Base-by-base conservation (phyloP, 768 basidiomycete genomes). In the Tubosaeta sp. region DNA sequence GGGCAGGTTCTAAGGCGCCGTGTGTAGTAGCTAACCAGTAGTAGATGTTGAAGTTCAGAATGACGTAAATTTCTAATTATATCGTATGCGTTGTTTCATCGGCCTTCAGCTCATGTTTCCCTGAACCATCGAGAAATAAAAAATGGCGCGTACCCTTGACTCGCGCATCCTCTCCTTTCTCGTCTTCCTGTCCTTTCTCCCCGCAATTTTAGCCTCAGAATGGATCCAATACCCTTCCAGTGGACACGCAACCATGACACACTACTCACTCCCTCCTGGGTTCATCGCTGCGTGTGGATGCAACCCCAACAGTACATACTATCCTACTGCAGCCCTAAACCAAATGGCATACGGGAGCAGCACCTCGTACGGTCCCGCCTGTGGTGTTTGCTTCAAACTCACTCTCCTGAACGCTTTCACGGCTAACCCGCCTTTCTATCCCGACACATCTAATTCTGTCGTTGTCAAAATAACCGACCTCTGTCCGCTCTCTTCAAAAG, bases 311-410 rank as follows among this genome's bases (percentile, higher is more conserved):
- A 85, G 83, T 55, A 84, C 82, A 27, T 62, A 70, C 46, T 89
- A 84, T 59, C 89, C 90, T 6, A 92, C 89, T 1, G 90, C 85
- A 10, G 90, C 90, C 9, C 68, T 92, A 53, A 88, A 76, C 52
- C 84, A 90, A 61, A 82, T 86, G 76, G 90, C 90, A 1, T 92
- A 78, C 57, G 88, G 90, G 0, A 88, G 85, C 63, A 83, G 80
- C 51, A 75, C 72, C n/a, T 76, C 77, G 12, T 91, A 82, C 60
- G 88, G 88, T 13, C 84, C 87, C 32, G 78, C 75, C 4, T 91
- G 88, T 62, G 90, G 90, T 26, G 77, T 75, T 48, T 92, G 90
- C 75, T 91, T 92, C 69, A 83, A 84, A 46, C 69, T 92, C 52
- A 86, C 87, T 0, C 74, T 92, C 25, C 59, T 88, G 41, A 82